Evolutionary conservation across 495 filamentous ascomycete species (phyloP).

Genomic region (Neurospora sp.): DNA sequence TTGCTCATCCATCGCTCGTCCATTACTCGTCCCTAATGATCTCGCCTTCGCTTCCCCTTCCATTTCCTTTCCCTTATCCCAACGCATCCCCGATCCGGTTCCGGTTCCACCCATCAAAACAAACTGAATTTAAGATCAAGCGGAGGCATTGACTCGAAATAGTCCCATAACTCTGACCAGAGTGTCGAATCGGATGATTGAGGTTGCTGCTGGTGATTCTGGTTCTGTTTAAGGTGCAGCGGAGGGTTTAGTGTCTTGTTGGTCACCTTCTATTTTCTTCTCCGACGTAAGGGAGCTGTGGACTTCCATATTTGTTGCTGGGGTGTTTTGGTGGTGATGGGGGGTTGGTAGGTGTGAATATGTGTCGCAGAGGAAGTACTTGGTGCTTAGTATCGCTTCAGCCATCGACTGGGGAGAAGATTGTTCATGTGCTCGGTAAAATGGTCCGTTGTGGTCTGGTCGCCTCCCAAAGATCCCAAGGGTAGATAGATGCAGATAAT

Average conservation of each 20-base stretch:
- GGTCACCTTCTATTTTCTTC: background rate
- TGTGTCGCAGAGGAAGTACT: background rate
- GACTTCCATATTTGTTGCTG: background rate
- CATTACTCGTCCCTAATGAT: background rate
- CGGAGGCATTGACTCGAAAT: background rate
- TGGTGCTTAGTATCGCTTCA: too few relatives aligned
- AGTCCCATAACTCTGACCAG: background rate
- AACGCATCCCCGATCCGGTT: background rate
- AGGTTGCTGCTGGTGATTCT: background rate
- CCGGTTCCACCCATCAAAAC: background rate
- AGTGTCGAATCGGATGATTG: background rate
- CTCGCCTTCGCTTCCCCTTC: background rate
- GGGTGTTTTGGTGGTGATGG: background rate
- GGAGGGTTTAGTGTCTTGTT: background rate
- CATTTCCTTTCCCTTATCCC: background rate
- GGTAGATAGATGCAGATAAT: background rate
- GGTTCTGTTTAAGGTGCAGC: background rate
- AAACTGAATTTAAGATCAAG: background rate
- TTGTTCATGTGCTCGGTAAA: too few relatives aligned
- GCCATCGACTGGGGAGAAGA: too few relatives aligned
- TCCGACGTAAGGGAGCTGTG: background rate
- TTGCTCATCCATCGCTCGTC: background rate
- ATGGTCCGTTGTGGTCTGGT: too few relatives aligned
- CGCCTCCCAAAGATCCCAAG: too few relatives aligned
- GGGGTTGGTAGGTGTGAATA: background rate